A percentile compares a stretch with the other conserved stretches of the same genome.
phyloP scores from a whole-genome alignment of 129 eudicot species.

The Pseudognaphalium luteoalbum region DNA sequence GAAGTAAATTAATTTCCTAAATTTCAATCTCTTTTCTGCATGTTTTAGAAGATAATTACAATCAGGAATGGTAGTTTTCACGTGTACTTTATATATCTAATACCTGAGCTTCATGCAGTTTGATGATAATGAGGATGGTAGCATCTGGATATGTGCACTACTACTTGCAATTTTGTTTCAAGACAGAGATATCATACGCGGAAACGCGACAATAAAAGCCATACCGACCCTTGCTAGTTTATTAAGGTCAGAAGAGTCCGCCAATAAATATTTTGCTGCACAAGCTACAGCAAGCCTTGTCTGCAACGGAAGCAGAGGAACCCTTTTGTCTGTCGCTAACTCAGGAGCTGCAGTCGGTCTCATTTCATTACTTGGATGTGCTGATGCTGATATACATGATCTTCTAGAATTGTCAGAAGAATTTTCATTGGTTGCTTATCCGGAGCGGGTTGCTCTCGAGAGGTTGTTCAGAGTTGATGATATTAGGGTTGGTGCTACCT shows the following conservation, averaged over 20 bases:
- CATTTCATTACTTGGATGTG: conserved; percentile 90
- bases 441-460: conserved; percentile 92
- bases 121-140: conserved; percentile 71
- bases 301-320: conserved; percentile 96
- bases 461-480: conserved; percentile 95
- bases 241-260: conserved; percentile 79
- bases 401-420: conserved; percentile 78
- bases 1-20: conserved; percentile 10
- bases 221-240: conserved; percentile 82
- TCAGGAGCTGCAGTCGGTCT: conserved; percentile 95
- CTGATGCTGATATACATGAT: conserved; percentile 79
- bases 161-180: conserved; percentile 81
- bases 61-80: not conserved
- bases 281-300: conserved; percentile 91
- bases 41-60: not conserved
- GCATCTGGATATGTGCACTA: conserved; percentile 83
- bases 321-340: conserved; percentile 94
- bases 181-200: conserved; percentile 91
- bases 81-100: conserved; percentile 3
- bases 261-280: conserved; percentile 92
- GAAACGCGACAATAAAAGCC: conserved; percentile 76
- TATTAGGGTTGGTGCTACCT: conserved; percentile 86
- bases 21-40: not conserved
- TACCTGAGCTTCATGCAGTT: conserved; percentile 39
- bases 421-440: conserved; percentile 70